Evolutionary conservation across 1,139 yeast species (phyloP).

Genomic region (Zygosaccharomyces pseudobailii): DNA sequence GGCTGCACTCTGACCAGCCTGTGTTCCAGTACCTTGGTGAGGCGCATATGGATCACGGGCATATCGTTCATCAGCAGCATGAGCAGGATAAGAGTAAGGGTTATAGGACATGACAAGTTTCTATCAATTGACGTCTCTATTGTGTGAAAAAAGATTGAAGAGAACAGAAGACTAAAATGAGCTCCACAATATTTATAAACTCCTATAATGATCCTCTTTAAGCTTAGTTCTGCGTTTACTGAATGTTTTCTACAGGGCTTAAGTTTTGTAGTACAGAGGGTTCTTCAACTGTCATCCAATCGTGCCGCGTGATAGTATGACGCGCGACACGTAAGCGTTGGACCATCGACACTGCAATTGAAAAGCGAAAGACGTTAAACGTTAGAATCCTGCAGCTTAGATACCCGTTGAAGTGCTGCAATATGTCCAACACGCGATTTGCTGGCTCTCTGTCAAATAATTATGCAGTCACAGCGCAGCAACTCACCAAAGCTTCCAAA

Average conservation of each 20-base stretch:
- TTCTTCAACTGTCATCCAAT: no score
- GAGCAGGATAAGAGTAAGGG: slow-evolving; percentile 35
- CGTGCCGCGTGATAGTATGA: background rate
- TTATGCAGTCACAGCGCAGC: slow-evolving; percentile 33
- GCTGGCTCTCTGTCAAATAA: slow-evolving; percentile 15
- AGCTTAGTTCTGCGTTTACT: no score
- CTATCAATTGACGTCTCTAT: background rate
- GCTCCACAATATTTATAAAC: no score
- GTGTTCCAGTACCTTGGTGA: background rate
- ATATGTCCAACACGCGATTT: slow-evolving; percentile 1
- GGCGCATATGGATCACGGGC: slow-evolving; percentile 8
- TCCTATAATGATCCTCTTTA: no score
- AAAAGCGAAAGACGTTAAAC: background rate
- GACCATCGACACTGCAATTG: background rate
- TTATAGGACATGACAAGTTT: slow-evolving; percentile 37
- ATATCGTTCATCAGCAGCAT: slow-evolving; percentile 20
- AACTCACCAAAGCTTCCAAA: slow-evolving; percentile 34
- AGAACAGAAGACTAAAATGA: background rate
- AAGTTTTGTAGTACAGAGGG: no score
- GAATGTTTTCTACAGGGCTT: no score
- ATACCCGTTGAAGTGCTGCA: background rate
- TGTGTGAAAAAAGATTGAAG: background rate
- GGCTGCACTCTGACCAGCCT: background rate
- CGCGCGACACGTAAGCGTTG: slow-evolving; percentile 5
- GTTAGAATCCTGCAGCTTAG: no score